Percentiles rank a stretch among this genome's conserved stretches.
phyloP scores from a whole-genome alignment of 140 eudicot genomes.

The Ambrosia hybrid region DNA sequence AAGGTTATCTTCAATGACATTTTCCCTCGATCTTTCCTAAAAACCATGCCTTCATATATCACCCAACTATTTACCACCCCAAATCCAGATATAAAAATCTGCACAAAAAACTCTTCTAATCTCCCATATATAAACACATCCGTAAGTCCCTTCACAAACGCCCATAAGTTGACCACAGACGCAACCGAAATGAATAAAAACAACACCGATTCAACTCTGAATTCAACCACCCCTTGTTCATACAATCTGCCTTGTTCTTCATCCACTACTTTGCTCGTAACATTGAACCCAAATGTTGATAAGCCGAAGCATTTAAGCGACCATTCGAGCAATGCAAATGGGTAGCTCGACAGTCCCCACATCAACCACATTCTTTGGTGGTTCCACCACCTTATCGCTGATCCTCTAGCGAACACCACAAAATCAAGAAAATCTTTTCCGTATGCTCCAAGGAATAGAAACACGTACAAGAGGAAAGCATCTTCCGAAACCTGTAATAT shows the following conservation, averaged over 20 bases:
- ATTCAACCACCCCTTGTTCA: slow-evolving; percentile 46
- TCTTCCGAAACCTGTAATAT: slow-evolving; percentile 37
- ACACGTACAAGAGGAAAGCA: slow-evolving; percentile 32
- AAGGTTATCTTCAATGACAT: slow-evolving; percentile 51
- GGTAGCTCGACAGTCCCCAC: slow-evolving; percentile 44
- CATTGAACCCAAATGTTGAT: slow-evolving; percentile 41
- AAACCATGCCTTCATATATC: slow-evolving; percentile 60
- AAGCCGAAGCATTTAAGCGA: slow-evolving; percentile 36
- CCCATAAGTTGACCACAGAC: slow-evolving; percentile 27
- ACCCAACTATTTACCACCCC: slow-evolving; percentile 56
- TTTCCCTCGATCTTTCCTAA: slow-evolving; percentile 51
- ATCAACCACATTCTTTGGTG: slow-evolving; percentile 60
- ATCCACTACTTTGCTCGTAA: slow-evolving; percentile 50
- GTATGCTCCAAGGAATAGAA: slow-evolving; percentile 54
- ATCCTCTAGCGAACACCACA: slow-evolving; percentile 24
- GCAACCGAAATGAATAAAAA: slow-evolving; percentile 43
- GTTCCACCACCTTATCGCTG: slow-evolving; percentile 49
- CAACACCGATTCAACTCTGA: slow-evolving; percentile 47
- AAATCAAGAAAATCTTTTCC: slow-evolving; percentile 47
- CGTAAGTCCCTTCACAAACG: slow-evolving; percentile 36
- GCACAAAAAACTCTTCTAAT: too few relatives aligned
- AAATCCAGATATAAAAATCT: slow-evolving; percentile 27
- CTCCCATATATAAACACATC: slow-evolving; percentile 5
- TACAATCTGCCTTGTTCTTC: slow-evolving; percentile 36
- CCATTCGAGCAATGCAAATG: slow-evolving; percentile 47